A percentile compares a stretch with the other conserved stretches of the same genome.
Evolutionary conservation across 805 yeast species (phyloP).

Genomic region (Saccharomycopsis schoenii): DNA sequence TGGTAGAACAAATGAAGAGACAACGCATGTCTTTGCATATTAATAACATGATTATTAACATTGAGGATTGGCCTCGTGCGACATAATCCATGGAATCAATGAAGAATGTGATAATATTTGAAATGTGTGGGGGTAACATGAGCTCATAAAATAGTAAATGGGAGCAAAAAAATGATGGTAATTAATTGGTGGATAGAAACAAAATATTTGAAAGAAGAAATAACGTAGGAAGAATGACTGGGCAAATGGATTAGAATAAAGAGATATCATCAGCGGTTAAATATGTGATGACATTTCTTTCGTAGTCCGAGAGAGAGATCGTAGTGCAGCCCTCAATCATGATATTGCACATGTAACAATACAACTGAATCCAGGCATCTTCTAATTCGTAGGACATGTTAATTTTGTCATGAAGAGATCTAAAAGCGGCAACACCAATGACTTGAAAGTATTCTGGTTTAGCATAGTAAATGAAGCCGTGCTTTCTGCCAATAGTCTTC

Average conservation of each 20-base stretch:
- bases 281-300: neutral
- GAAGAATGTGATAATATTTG: neutral
- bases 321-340: slow-evolving; percentile 22
- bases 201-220: neutral
- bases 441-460: slow-evolving; percentile 18
- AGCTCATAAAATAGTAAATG: neutral
- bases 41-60: too few relatives aligned
- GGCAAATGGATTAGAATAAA: neutral
- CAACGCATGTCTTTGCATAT: too few relatives aligned
- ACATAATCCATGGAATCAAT: neutral
- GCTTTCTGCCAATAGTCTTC: slow-evolving; percentile 18
- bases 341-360: slow-evolving; percentile 23
- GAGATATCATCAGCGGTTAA: neutral
- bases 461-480: slow-evolving; percentile 19
- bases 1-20: too few relatives aligned
- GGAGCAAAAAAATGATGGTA: neutral
- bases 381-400: slow-evolving; percentile 18
- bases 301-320: neutral
- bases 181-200: neutral
- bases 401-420: slow-evolving; percentile 17
- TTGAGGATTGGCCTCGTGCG: too few relatives aligned
- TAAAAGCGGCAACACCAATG: slow-evolving; percentile 18
- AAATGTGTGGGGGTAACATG: neutral
- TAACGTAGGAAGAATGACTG: too few relatives aligned
- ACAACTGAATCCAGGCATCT: slow-evolving; percentile 22